Base-by-base conservation (phyloP, 768 basidiomycete species). In the Asterophora lycoperdoides region DNA sequence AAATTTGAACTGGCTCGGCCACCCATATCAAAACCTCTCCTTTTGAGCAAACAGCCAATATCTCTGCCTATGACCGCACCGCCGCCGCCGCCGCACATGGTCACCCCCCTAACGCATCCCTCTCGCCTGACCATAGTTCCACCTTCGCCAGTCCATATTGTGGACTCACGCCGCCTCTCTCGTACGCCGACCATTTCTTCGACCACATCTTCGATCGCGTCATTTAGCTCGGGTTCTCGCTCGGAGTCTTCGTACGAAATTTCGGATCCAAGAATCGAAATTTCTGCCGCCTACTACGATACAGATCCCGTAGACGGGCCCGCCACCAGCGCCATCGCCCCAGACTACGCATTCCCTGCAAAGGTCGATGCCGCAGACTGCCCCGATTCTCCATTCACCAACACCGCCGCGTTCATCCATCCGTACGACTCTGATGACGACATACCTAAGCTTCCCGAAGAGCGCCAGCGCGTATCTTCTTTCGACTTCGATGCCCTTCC, bases 1-100 rank as follows among this genome's bases (percentile, higher is more conserved):
- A 83, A 80, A 54, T 89, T 89, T 58, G 88, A 89, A 61, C 79
- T 90, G n/a, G 64, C 79, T 3, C 74, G 86, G 17, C 87, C 86
- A 8, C 66, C 78, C 11, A 83, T 85, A 54, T 82, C 83, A 0
- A 73, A 72, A 44, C 73, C 76, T 19, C 62, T 67, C 44, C 70
- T 69, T 0, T 52, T 75, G 32, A 61, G 65, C 15, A 58, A 56
- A 15, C 53, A 61, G 14, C 64, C 51, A 15, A 59, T 56, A 20
- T 54, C 61, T 26, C 43, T 64, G 40, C 51, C 64, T 38, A 51
- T 65, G 29, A 45, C 42, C 30, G 43, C 46, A 23, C 46, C 34
- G 7, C 52, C 56, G 42, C 64, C 54, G 11, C 50, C 60, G 8
- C 53, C 56, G 11, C 49, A 55, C 32, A 51, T 50, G 46, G 30